Base-by-base conservation (phyloP, 2,329 filamentous ascomycete species). In the Fusarium buharicum region DNA sequence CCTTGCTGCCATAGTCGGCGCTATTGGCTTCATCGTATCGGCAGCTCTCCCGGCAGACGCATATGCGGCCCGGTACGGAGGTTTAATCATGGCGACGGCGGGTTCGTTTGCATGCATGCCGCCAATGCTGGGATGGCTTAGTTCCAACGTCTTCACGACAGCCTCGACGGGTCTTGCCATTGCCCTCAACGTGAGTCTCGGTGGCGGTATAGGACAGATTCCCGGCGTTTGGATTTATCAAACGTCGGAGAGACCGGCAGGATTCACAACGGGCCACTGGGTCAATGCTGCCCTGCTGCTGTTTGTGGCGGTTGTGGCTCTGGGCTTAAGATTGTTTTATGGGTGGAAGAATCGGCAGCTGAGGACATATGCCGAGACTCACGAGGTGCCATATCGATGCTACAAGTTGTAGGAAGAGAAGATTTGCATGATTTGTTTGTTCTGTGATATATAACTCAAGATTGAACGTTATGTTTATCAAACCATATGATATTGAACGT, bases 181-280 rank as follows among this genome's bases (percentile, higher is more conserved):
- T 51, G 89, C 88, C 1, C 75, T 92, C 59, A 91, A 91, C 61
- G 84, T 91, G 14, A 86, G 85, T 2, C 81, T 90, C 27, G 82
- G 82, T 44, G 88, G 87, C 0, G 88, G 87, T 0, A 81, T 88
- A 0, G 89, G 89, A 0, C 89, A 91, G 73, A 91, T 92, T 36
- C 83, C 86, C 0, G 89, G 88, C 0, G 87, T 90, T 1, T 92
- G 88, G 88, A 91, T 90, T 59, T 91, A 91, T 75, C 89, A 88
- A 69, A 79, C 84, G 1, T 76, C 83, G 11, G 87, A 92, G 73
- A 82, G 81, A 16, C 72, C 76, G 18, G 75, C 66, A 10, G 89
- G 89, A 0, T 91, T 90, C 71, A 87, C 87, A 1, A 91, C 88
- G 0, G 89, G 89, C 0, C 88, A 91, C 70, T 90, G 86, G 84